Base-by-base conservation (phyloP, 257 asterid genomes). In the Forsythia suspensa region DNA sequence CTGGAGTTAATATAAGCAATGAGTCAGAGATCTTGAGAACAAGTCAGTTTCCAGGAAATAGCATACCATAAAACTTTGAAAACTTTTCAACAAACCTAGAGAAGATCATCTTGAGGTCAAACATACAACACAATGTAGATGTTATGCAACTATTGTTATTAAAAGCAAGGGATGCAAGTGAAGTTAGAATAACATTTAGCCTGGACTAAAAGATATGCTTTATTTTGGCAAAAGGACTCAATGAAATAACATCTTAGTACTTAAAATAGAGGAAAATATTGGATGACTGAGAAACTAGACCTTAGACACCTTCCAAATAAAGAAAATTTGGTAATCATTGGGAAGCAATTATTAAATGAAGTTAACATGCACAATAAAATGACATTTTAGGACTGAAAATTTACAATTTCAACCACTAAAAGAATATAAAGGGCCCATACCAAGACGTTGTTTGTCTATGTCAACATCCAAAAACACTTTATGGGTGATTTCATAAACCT, bases 391-490 rank as follows among this genome's bases (percentile, higher is more conserved):
- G 70, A 12, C 38, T 3, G 46, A 67, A 34, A 9, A 42, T 39
- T 29, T 43, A 6, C 15, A 71, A 65, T 42, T 4, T 18, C 34
- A 80, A 13, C 3, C 42, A 69, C 29, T 12, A n/a, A 29, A 36
- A 63, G 61, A 24, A 5, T 16, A 69, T 37, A n/a, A 59, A 76
- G 42, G 68, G 70, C 20, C 46, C 83, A 65, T 85, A 91, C 97
- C 98, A 86, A 86, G 81, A 51, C 88, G 97, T 80, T 93, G 98
- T 82, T 89, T 94, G 80, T 94, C 99, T 73, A 94, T 91, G 88
- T 94, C 98, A 80, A 93, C 97, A 88, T 94, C 99, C 89, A 96
- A 84, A 91, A 89, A 96, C 41, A 96, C 97, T 85, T 94, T 88
- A 68, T 94, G 93, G 39, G 98, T 94, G 85, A 94, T 81, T 80